Percentiles rank a stretch among this genome's conserved stretches.
Conservation (phyloP, 2,329 filamentous ascomycete species). For the Phaeoacremonium minimum region DNA sequence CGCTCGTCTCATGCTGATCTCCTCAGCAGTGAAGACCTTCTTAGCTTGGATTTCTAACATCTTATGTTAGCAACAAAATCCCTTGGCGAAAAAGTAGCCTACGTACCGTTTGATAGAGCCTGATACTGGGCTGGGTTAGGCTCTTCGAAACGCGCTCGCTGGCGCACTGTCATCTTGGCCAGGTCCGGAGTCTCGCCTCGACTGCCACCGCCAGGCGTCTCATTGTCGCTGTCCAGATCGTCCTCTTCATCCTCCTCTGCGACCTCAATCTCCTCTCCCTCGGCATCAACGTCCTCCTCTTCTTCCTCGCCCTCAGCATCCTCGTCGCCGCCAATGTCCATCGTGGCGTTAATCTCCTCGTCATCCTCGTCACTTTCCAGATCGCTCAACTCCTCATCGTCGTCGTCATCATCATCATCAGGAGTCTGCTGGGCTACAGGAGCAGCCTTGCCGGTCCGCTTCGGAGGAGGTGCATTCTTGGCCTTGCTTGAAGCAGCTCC, state of each 20-base stretch:
- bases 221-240: slow-evolving; percentile 36
- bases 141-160: slow-evolving; percentile 56
- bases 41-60: slow-evolving; percentile 57
- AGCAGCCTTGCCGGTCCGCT: too few species aligned
- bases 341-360: slow-evolving; percentile 32
- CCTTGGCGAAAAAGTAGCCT: neutral
- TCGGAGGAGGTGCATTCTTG: slow-evolving; percentile 18
- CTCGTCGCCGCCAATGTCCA: slow-evolving; percentile 29
- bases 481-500: slow-evolving; percentile 18
- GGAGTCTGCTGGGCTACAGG: slow-evolving; percentile 14
- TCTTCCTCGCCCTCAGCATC: slow-evolving; percentile 32
- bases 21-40: slow-evolving; percentile 57
- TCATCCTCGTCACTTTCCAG: slow-evolving; percentile 28
- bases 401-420: slow-evolving; percentile 50
- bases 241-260: slow-evolving; percentile 32
- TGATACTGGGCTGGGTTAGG: slow-evolving; percentile 46
- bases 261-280: slow-evolving; percentile 16
- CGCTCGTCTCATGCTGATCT: slow-evolving; percentile 56
- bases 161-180: slow-evolving; percentile 57
- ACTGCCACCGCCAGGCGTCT: slow-evolving; percentile 31
- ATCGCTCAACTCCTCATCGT: slow-evolving; percentile 45
- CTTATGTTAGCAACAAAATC: slow-evolving; percentile 2
- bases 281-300: slow-evolving; percentile 30
- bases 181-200: slow-evolving; percentile 48
- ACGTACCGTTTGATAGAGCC: slow-evolving; percentile 56